phyloP scores from a whole-genome alignment of 2,329 filamentous ascomycete genomes.

The Emydomyces testavorans region DNA sequence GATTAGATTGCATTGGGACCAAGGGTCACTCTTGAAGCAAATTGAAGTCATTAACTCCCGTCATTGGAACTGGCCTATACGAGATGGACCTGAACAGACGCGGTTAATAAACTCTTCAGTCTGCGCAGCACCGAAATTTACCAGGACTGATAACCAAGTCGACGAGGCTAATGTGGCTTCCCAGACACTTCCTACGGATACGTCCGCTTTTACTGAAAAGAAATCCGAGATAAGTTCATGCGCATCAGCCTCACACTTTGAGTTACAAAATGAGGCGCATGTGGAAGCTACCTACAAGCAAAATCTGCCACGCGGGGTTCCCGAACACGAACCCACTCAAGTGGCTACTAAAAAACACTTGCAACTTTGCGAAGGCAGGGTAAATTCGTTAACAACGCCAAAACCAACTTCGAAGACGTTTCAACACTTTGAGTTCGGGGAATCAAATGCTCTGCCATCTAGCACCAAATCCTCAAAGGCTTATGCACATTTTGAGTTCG shows the following conservation, averaged over 20 bases:
- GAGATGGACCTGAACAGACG: constrained; percentile 72
- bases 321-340: too few species aligned
- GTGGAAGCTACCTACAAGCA: too few species aligned
- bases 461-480: constrained; percentile 1
- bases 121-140: constrained; percentile 1
- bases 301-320: too few species aligned
- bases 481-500: constrained; percentile 1
- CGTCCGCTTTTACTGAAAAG: neutral
- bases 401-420: constrained; percentile 69
- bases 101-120: constrained; percentile 55
- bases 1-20: constrained; percentile 89
- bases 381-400: constrained; percentile 44
- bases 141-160: constrained; percentile 14
- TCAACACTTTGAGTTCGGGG: constrained; percentile 72
- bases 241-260: constrained; percentile 63
- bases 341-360: too few species aligned
- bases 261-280: constrained; percentile 43
- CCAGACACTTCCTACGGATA: neutral
- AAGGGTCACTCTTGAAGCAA: constrained; percentile 82
- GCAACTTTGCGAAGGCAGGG: too few species aligned
- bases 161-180: neutral
- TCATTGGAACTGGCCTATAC: constrained; percentile 89
- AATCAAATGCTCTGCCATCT: constrained; percentile 22
- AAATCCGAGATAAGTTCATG: constrained; percentile 25
- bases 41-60: constrained; percentile 85